Base-by-base conservation (phyloP, 139 green algal genomes). In the Volvox reticuliferus region DNA sequence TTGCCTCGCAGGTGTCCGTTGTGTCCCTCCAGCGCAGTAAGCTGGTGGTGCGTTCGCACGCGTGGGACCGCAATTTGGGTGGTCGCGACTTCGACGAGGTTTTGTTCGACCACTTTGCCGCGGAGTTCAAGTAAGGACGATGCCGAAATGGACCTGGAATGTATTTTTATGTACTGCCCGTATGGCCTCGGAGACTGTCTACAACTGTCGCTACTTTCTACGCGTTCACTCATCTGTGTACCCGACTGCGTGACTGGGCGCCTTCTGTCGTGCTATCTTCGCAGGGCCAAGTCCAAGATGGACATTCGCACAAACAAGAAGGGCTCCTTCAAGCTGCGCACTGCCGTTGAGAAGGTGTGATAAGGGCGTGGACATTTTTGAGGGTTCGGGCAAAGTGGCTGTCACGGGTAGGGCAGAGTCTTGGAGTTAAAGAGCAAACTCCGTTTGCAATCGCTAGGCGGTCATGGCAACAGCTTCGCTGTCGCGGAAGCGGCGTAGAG, bases 1-100 rank as follows among this genome's bases (percentile, higher is more conserved):
- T 30, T 12, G 2, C 65, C 12, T 24, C 65, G 79, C 95, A 99
- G 97, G 97, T 99, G 14, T 98, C 95, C 35, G 94, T 99, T 16
- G 98, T 99, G 36, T 95, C 97, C 0, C 97, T 99, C 84, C 98
- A 97, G 81, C 98, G 98, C 91, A 95, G 92, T 36, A 93, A 98
- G 89, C 95, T 99, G 89, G 93, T 96, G 65, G 96, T 99, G 62
- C 92, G 98, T 36, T 94, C 96, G 5, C 97, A 99, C 82, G 94
- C 97, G 6, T 99, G 97, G 96, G 98, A 99, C 92, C 91, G 95
- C 37, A 96, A 97, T 92, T 94, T 99, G 78, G 98, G 98, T 69
- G 96, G 96, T 37, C 50, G 88, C 44, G 90, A 94, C 55, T 82
- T 93, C 36, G 92, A 94, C 69, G 92, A 94, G 88, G 77, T 90